These are phyloP conservation scores for Vaccinium darrowii DNA, from an alignment of 148 eudicot species.

Conservation along the genomic window DNA sequence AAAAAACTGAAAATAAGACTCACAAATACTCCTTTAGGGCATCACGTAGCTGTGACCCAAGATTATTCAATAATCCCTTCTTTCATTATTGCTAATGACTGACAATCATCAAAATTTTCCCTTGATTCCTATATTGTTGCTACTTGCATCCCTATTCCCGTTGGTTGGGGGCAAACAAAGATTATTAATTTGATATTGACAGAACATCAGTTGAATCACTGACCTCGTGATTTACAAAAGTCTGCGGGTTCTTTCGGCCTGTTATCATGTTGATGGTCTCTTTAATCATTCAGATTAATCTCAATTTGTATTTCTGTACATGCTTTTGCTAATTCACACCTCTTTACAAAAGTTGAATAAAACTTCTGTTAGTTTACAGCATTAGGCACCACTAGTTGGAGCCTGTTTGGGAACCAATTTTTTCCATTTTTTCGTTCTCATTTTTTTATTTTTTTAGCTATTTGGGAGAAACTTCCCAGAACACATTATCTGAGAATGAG, in stretches of 20 bases:
- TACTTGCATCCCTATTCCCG: not conserved
- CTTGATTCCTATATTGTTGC: not conserved
- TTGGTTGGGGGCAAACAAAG: not conserved
- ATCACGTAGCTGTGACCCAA: no score
- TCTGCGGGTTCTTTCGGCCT: constrained; percentile 7
- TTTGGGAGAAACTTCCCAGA: no score
- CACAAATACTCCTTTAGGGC: no score
- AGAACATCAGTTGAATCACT: not conserved
- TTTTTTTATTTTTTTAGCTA: no score
- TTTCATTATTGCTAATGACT: not conserved
- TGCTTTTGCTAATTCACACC: constrained; percentile 3
- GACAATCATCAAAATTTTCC: not conserved
- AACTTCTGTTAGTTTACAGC: not conserved
- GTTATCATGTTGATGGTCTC: not conserved
- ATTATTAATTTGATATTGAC: not conserved
- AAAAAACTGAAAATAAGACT: no score
- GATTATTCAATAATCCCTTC: no score
- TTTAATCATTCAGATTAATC: not conserved
- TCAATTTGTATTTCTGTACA: not conserved
- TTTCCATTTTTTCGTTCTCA: no score
- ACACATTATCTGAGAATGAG: no score
- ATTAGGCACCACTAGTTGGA: not conserved
- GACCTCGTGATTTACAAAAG: not conserved
- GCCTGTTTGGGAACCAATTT: no score
- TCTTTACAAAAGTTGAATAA: not conserved